A percentile compares a stretch with the other conserved stretches of the same genome.
Conservation (phyloP, 306 rosid genomes). For the Urtica urens region DNA sequence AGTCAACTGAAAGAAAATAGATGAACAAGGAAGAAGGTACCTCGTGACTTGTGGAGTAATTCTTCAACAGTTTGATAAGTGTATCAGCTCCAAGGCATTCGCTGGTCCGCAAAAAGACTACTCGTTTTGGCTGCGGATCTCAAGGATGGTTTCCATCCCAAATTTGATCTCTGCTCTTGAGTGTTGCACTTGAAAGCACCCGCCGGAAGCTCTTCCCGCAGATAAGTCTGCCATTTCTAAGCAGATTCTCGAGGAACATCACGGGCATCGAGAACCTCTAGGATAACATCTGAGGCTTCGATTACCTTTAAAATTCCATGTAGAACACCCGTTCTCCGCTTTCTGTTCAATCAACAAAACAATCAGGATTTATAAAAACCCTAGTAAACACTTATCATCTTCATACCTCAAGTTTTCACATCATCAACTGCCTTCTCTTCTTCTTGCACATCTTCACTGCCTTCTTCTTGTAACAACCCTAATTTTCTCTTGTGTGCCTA, state of each 20-base stretch:
- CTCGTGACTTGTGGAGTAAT: constrained; percentile 92
- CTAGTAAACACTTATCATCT: too few species aligned
- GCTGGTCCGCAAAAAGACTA: constrained; percentile 55
- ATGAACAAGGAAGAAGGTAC: too few species aligned
- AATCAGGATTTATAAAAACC: too few species aligned
- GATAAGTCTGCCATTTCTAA: constrained; percentile 89
- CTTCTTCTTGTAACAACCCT: constrained; percentile 64
- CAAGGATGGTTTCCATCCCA: constrained; percentile 78
- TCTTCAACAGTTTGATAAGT: constrained; percentile 83
- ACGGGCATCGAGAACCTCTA: constrained; percentile 96
- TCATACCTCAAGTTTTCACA: constrained; percentile 46
- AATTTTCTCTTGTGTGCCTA: constrained; percentile 87
- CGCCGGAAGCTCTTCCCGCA: constrained; percentile 91
- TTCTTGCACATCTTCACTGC: constrained; percentile 19
- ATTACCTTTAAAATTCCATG: constrained; percentile 80
- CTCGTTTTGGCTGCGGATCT: constrained; percentile 57
- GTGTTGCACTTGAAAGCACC: constrained; percentile 97
- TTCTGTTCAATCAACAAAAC: constrained; percentile 20
- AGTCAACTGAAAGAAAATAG: too few species aligned
- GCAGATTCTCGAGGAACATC: constrained; percentile 91
- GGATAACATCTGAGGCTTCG: constrained; percentile 83
- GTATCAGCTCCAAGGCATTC: constrained; percentile 98
- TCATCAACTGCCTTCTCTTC: constrained; percentile 18
- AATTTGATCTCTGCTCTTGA: constrained; percentile 84
- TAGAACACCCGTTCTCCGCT: constrained; percentile 70